Base-by-base conservation (phyloP, 306 rosid genomes). In the Neltuma alba region DNA sequence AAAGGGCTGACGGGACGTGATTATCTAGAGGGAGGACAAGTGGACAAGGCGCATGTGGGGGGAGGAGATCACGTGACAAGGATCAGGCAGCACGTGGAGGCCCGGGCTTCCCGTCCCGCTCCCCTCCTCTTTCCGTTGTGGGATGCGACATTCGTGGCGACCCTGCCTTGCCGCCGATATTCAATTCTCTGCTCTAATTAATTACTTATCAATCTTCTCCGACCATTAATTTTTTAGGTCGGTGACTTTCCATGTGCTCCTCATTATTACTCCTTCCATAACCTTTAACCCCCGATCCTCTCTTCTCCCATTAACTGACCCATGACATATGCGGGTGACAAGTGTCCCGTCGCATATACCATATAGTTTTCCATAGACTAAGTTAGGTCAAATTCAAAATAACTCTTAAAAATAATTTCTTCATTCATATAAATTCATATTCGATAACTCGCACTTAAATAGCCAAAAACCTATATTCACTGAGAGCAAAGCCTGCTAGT, bases 31-130 rank as follows among this genome's bases (percentile, higher is more conserved):
- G n/a, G n/a, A n/a, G n/a, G n/a, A n/a, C n/a, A n/a, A n/a, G n/a
- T n/a, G 85, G 23, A 41, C 21, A 48, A 18, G 9, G 2, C 21
- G 63, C 36, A 13, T 78, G 67, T 20, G 14, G 63, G 20, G 54
- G 33, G 12, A 9, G 34, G 4, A 7, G 45, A 6, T 33, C 65
- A 72, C 36, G 77, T 72, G 77, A 60, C n/a, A 14, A 75, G 83
- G 83, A 37, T 79, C 10, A 77, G 73, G 60, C 42, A 14, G 47
- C 68, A 80, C 70, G 81, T 37, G 68, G 60, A 30, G 68, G 76
- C 36, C 2, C n/a, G n/a, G 33, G 57, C 80, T 79, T 83, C 83
- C 86, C 83, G 83, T 83, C 86, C 8, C 86, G 58, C 75, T 83
- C 34, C 12, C 70, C 68, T 15, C 80, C 80, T 73, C 83, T 45